These are phyloP conservation scores for Ocimum tenuiflorum DNA, from an alignment of 257 asterid species.

Conservation along the genomic window DNA sequence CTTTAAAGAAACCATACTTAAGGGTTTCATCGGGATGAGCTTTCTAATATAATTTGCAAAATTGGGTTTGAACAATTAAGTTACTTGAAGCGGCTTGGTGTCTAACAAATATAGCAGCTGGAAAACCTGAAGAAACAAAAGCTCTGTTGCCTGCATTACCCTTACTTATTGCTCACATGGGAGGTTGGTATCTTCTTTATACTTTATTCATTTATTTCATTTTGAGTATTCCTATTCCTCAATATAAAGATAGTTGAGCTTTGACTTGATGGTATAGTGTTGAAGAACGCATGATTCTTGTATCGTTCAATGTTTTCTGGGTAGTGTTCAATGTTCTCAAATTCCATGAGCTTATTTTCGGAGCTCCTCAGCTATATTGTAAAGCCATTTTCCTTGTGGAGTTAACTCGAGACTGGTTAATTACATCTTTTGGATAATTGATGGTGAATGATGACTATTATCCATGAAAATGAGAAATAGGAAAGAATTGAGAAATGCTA, in stretches of 20 bases:
- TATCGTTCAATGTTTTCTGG: too few relatives aligned
- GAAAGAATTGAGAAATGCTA: background rate
- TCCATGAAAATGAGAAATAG: background rate
- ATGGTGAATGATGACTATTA: background rate
- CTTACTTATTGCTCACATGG: conserved; percentile 85
- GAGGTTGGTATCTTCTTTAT: conserved; percentile 53
- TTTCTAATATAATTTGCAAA: background rate
- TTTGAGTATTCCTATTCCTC: background rate
- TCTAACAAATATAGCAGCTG: conserved; percentile 93
- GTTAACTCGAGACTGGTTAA: background rate
- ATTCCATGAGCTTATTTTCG: background rate
- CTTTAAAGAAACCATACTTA: background rate
- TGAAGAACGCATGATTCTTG: background rate
- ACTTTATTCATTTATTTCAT: conserved; percentile 12
- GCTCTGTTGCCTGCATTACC: conserved; percentile 88
- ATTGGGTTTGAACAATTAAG: conserved; percentile 29
- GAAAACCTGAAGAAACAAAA: conserved; percentile 84
- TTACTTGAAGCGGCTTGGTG: conserved; percentile 99
- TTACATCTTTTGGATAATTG: background rate
- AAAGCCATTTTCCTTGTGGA: background rate
- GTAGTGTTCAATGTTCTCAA: too few relatives aligned
- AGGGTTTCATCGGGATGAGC: background rate
- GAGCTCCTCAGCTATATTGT: background rate
- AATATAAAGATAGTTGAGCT: conserved; percentile 1
- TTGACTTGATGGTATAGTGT: conserved; percentile 3